Conservation (phyloP, 2,329 filamentous ascomycete species). For the Didymella glomerata region DNA sequence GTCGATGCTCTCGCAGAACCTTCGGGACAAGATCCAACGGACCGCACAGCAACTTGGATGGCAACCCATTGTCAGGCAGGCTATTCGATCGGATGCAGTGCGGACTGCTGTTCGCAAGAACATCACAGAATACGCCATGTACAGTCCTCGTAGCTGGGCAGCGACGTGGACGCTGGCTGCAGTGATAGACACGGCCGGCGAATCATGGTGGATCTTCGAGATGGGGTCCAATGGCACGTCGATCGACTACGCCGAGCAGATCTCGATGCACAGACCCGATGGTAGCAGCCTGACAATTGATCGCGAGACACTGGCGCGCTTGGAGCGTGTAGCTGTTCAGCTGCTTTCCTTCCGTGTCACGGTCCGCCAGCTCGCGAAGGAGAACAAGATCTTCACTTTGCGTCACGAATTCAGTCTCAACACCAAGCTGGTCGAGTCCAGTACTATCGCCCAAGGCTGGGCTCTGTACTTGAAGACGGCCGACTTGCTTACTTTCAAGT, state of each 20-base stretch:
- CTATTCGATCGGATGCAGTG: constrained; percentile 61
- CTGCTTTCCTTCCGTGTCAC: constrained; percentile 43
- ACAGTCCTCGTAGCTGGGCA: constrained; percentile 76
- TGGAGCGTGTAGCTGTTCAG: constrained; percentile 53
- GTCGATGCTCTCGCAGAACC: constrained; percentile 66
- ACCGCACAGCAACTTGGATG: constrained; percentile 72
- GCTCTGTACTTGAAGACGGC: constrained; percentile 40
- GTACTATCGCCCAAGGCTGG: constrained; percentile 36
- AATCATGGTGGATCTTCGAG: constrained; percentile 51
- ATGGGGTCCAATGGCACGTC: constrained; percentile 33
- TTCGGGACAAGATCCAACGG: constrained; percentile 68
- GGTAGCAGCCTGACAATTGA: constrained; percentile 34
- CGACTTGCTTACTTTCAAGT: constrained; percentile 36
- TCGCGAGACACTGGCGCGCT: constrained; percentile 39
- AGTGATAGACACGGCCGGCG: constrained; percentile 45
- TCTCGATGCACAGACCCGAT: constrained; percentile 36
- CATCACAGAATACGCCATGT: constrained; percentile 72
- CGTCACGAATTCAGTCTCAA: constrained; percentile 29
- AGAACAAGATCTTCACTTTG: constrained; percentile 35
- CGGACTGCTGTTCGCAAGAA: constrained; percentile 67
- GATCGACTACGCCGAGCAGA: constrained; percentile 42
- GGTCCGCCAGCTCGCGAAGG: constrained; percentile 33
- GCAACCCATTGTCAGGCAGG: constrained; percentile 55
- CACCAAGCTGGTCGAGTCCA: constrained; percentile 8
- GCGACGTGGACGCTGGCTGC: constrained; percentile 76